Conservation (phyloP, 176 grass and related monocot genomes). For the Hsuehochloa calcarea region DNA sequence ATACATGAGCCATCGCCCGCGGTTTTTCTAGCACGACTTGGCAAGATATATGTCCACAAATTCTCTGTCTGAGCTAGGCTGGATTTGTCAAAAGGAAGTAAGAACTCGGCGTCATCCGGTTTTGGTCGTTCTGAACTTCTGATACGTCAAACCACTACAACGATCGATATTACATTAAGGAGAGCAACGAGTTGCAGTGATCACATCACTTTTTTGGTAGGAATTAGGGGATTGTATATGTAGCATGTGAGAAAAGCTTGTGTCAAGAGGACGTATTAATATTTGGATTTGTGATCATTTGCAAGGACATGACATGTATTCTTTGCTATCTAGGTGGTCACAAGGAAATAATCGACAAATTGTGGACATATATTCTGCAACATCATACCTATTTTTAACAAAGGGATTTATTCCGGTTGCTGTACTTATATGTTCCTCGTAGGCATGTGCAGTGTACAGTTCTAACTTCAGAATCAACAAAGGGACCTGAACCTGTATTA, state of each 20-base stretch:
- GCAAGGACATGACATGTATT: background rate
- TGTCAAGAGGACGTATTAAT: background rate
- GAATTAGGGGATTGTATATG: background rate
- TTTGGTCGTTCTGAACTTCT: too few relatives aligned
- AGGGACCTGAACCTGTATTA: background rate
- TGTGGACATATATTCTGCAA: slow-evolving; percentile 6
- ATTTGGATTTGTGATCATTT: background rate
- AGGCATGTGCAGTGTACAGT: background rate
- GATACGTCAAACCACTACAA: too few relatives aligned
- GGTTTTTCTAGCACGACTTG: background rate
- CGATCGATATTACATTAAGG: background rate
- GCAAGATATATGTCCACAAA: background rate
- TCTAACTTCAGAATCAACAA: background rate
- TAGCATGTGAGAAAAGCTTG: background rate
- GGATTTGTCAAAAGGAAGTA: too few relatives aligned
- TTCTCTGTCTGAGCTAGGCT: too few relatives aligned
- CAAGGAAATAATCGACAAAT: background rate
- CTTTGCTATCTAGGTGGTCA: slow-evolving; percentile 19
- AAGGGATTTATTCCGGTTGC: slow-evolving; percentile 10
- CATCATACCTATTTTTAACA: background rate
- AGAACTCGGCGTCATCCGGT: too few relatives aligned
- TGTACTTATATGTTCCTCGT: slow-evolving; percentile 4
- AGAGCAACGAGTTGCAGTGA: background rate
- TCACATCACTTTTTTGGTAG: background rate
- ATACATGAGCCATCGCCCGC: background rate